Evolutionary conservation across 2,329 filamentous ascomycete genomes (phyloP).

Genomic region (Aspergillus pseudonomiae): DNA sequence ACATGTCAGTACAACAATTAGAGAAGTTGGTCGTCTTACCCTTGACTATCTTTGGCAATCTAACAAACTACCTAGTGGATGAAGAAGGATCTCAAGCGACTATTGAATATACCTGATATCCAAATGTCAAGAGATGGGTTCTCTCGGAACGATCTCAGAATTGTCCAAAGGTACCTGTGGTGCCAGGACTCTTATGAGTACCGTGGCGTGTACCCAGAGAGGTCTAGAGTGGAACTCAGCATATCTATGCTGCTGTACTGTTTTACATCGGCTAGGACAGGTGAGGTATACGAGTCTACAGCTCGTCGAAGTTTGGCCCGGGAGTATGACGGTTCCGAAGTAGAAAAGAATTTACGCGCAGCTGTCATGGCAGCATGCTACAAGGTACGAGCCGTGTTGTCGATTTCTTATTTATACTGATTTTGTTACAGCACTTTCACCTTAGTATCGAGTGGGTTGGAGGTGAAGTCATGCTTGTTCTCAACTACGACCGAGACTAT

Average conservation of each 20-base stretch:
- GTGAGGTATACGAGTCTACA: slow-evolving; percentile 22
- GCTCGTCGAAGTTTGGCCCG: slow-evolving; percentile 10
- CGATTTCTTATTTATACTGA: slow-evolving; percentile 5
- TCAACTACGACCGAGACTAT: slow-evolving; percentile 19
- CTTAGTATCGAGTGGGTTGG: slow-evolving; percentile 24
- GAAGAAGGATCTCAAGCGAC: neutral
- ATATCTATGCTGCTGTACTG: slow-evolving; percentile 21
- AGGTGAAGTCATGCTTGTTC: slow-evolving; percentile 20
- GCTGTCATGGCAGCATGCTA: slow-evolving; percentile 20
- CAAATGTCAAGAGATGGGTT: slow-evolving; percentile 14
- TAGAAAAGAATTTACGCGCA: slow-evolving; percentile 12
- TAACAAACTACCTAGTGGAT: neutral
- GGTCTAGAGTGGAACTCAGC: slow-evolving; percentile 17
- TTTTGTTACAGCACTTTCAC: slow-evolving; percentile 19
- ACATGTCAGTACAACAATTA: slow-evolving; percentile 1
- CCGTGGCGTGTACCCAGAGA: slow-evolving; percentile 12
- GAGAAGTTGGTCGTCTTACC: neutral
- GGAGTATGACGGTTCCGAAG: slow-evolving; percentile 1
- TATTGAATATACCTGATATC: neutral
- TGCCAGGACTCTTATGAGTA: slow-evolving; percentile 22
- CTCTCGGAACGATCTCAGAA: slow-evolving; percentile 22
- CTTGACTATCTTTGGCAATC: neutral
- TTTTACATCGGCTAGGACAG: slow-evolving; percentile 19
- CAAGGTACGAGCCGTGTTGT: slow-evolving; percentile 13
- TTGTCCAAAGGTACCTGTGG: slow-evolving; percentile 23